Evolutionary conservation across 2,329 filamentous ascomycete species (phyloP), one percentile per base, ranked within the genome.

Genomic region (Daldinia sp.): DNA sequence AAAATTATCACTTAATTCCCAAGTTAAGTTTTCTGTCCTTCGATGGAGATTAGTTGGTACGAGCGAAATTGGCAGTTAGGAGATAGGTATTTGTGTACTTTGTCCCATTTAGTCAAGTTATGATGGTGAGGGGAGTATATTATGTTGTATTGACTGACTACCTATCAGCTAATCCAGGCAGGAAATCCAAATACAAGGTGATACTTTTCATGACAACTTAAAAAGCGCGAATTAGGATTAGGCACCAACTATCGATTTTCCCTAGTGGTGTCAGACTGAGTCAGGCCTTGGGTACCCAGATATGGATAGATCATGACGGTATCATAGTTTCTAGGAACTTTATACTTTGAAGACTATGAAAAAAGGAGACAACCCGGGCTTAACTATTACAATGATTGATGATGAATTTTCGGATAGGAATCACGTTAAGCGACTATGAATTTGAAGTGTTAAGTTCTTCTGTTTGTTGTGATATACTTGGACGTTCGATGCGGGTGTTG

Each of bases 221-320:
- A 30, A 30, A 57, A 44, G 1, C 23, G 33, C 51, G 33, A 54
- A 26, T 30, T 1, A 37, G 18, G 51, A 33, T 57, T 57, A 44
- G 54, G 54, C 54, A 57, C 54, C 54, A 42, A 41, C 39, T 15
- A 20, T 33, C 15, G 20, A 37, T 28, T 63, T 35, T 35, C 26
- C 10, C 15, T 46, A 4, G 23, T 20, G 44, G 28, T 48, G 51
- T 54, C 48, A 30, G 55, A 59, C 28, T 59, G 55, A 64, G 54
- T 54, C 55, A 64, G 37, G 55, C 48, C 39, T 58, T 42, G 3
- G 51, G 51, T 54, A n/a, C n/a, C n/a, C n/a, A 35, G 33, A 37
- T 30, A 54, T 15, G 12, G 7, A 20, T 44, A 44, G 41, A 48
- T 18, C 6, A 51, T 18, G 46, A 51, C 28, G 46, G 26, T 51